These are phyloP conservation scores for Sordaria brevicollis DNA, from an alignment of 495 filamentous ascomycete species.

Conservation along the genomic window DNA sequence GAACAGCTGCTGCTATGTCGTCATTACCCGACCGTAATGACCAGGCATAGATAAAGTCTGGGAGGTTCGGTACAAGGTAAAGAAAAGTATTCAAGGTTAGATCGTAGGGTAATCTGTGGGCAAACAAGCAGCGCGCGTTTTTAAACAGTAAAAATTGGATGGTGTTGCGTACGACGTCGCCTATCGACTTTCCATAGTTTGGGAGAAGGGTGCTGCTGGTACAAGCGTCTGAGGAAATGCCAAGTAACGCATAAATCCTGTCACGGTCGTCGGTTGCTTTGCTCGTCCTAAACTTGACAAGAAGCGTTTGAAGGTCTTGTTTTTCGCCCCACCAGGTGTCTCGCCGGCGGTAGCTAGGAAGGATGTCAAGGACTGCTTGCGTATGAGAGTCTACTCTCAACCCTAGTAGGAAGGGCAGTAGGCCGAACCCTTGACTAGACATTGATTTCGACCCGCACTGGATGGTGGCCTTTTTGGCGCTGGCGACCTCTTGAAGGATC, in stretches of 20 bases:
- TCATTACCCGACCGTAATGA: neutral
- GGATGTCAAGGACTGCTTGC: conserved; percentile 28
- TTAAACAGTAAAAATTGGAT: neutral
- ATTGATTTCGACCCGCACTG: conserved; percentile 18
- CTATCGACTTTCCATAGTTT: fast-evolving
- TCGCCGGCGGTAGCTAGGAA: conserved; percentile 17
- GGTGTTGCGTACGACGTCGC: neutral
- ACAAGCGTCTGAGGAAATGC: conserved; percentile 14
- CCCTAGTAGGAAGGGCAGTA: conserved; percentile 14
- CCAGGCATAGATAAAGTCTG: neutral
- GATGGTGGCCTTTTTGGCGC: neutral
- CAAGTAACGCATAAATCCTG: conserved; percentile 25
- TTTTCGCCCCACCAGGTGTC: conserved; percentile 20
- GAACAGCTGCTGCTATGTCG: neutral
- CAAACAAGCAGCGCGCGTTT: neutral
- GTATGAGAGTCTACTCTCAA: neutral
- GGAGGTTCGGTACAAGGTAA: neutral
- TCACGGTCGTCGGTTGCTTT: conserved; percentile 22
- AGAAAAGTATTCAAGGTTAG: neutral
- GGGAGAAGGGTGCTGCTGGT: neutral
- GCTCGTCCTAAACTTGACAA: conserved; percentile 19
- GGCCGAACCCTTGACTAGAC: conserved; percentile 15
- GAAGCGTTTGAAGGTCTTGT: conserved; percentile 17
- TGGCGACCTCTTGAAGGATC: conserved; percentile 14
- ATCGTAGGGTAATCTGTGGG: neutral